phyloP scores from a whole-genome alignment of 257 asterid genomes.

The Forsythia viridissima region DNA sequence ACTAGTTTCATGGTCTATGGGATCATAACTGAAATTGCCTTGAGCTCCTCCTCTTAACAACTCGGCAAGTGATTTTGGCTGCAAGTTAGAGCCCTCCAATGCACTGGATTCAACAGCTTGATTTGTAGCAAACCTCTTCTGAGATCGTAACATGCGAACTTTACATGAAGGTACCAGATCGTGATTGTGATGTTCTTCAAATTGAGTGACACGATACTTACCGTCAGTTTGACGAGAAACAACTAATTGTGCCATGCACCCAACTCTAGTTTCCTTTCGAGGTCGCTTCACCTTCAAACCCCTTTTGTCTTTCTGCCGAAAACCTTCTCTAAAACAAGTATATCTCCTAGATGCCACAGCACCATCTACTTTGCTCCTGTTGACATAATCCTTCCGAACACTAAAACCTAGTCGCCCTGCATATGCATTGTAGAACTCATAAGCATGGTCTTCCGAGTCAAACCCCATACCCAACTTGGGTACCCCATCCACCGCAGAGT shows the following conservation, averaged over 20 bases:
- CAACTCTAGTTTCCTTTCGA: conserved; percentile 62
- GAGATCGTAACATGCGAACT: conserved; percentile 52
- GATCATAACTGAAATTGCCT: conserved; percentile 30
- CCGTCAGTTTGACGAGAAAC: conserved; percentile 64
- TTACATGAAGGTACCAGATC: conserved; percentile 56
- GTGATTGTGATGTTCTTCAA: conserved; percentile 59
- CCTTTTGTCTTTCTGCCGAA: conserved; percentile 54
- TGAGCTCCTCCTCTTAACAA: conserved; percentile 35
- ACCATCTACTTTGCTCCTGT: conserved; percentile 56
- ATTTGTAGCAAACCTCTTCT: conserved; percentile 42
- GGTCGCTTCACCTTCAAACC: conserved; percentile 54
- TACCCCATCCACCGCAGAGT: conserved; percentile 45
- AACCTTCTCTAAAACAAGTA: conserved; percentile 62
- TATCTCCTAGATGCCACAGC: conserved; percentile 61
- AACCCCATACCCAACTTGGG: conserved; percentile 70
- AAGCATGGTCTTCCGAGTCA: conserved; percentile 57
- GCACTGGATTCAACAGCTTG: conserved; percentile 35
- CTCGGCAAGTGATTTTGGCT: conserved; percentile 42
- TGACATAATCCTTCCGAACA: conserved; percentile 58
- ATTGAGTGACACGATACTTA: conserved; percentile 62
- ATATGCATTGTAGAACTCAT: conserved; percentile 58
- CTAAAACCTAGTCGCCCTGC: conserved; percentile 58
- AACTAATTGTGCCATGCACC: conserved; percentile 63
- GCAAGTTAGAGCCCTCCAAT: conserved; percentile 31
- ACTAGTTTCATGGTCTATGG: conserved; percentile 45